These are phyloP conservation scores for Neurospora sp. DNA, from an alignment of 495 filamentous ascomycete species.

Conservation along the genomic window DNA sequence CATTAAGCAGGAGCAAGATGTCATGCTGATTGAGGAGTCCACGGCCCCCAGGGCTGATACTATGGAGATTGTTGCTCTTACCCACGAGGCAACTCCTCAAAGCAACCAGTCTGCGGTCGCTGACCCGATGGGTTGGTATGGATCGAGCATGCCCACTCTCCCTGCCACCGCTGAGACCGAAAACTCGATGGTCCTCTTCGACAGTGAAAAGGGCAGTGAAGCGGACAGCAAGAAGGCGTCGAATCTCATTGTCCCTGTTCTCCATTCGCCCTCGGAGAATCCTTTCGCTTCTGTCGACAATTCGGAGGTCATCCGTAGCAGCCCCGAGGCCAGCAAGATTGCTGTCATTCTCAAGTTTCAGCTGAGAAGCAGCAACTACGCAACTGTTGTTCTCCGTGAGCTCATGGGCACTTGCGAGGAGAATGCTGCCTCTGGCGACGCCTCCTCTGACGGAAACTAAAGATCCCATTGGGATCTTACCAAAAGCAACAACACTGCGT, in stretches of 20 bases:
- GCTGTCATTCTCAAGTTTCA: slow-evolving; percentile 80
- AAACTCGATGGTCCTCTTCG: not conserved
- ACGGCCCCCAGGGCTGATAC: not conserved
- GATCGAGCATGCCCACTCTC: not conserved
- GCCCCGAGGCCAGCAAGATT: slow-evolving; percentile 44
- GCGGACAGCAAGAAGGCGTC: not conserved
- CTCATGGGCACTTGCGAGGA: slow-evolving; percentile 32
- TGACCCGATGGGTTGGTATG: slow-evolving; percentile 5
- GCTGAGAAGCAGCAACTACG: slow-evolving; percentile 79
- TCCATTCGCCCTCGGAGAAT: slow-evolving; percentile 15
- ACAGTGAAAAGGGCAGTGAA: slow-evolving; percentile 1
- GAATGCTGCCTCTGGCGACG: not conserved
- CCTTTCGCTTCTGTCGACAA: slow-evolving; percentile 7
- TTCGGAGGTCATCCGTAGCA: slow-evolving; percentile 1
- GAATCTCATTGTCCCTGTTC: slow-evolving; percentile 10
- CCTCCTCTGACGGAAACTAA: not conserved
- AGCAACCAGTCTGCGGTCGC: not conserved
- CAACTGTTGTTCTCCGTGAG: slow-evolving; percentile 88
- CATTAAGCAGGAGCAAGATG: not conserved
- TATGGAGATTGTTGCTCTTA: not conserved
- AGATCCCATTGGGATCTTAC: not conserved
- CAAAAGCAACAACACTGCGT: not conserved
- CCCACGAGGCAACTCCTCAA: not conserved
- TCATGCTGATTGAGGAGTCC: not conserved
- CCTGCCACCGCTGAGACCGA: not conserved